phyloP scores from a whole-genome alignment of 2,329 filamentous ascomycete species.

The Didymella sp. region DNA sequence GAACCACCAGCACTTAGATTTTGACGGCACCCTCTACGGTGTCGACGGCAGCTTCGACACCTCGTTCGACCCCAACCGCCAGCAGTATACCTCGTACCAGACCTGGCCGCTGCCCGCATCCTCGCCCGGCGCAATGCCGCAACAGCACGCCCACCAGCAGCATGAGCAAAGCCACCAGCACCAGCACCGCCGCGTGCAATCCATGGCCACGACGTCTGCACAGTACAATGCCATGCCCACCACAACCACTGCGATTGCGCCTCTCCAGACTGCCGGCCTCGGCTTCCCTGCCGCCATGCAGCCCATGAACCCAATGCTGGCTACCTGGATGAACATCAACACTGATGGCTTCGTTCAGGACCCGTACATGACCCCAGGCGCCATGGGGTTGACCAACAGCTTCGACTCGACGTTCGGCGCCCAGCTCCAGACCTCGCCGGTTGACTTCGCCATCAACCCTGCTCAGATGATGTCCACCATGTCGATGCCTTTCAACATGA shows the following conservation, averaged over 20 bases:
- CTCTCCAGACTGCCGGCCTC: conserved; percentile 45
- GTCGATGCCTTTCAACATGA: conserved; percentile 54
- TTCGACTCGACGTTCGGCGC: conserved; percentile 51
- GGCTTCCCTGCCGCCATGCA: conserved; percentile 44
- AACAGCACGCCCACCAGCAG: conserved; percentile 27
- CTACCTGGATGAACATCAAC: conserved; percentile 55
- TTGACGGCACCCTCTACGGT: conserved; percentile 46
- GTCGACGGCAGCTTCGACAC: conserved; percentile 51
- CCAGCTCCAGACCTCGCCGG: conserved; percentile 55
- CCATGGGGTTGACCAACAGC: conserved; percentile 46
- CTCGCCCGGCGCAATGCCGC: conserved; percentile 46
- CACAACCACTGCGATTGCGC: conserved; percentile 40
- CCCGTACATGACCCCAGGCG: conserved; percentile 26
- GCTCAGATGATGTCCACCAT: conserved; percentile 51
- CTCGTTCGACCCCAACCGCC: conserved; percentile 47
- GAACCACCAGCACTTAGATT: conserved; percentile 47
- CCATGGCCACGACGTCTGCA: conserved; percentile 33
- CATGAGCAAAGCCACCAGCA: conserved; percentile 29
- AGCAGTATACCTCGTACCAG: conserved; percentile 40
- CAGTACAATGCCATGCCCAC: conserved; percentile 31
- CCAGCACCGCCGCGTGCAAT: conserved; percentile 40
- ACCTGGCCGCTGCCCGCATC: conserved; percentile 51
- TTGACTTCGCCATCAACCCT: conserved; percentile 55
- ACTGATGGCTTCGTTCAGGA: conserved; percentile 42
- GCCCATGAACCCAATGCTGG: conserved; percentile 46